Evolutionary conservation across 1,139 yeast species (phyloP), one percentile per base, ranked within the genome.

Genomic region (Saccharomyces hybrid): DNA sequence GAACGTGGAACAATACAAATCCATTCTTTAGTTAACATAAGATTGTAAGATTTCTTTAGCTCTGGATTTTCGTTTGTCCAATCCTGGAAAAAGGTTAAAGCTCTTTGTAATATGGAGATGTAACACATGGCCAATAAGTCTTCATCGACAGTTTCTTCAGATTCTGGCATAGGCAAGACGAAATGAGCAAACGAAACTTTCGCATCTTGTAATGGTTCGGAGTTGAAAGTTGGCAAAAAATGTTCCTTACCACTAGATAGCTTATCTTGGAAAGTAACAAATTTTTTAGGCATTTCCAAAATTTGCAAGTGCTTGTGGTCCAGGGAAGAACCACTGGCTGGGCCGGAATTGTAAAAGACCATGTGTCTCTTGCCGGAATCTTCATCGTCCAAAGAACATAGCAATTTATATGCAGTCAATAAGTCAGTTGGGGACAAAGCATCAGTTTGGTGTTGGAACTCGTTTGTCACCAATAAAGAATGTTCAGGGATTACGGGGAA

Each of bases 281-380:
- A 84, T 34, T 77, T 71, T 11, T 71, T 69, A 2, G 96, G 95
- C 48, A 88, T 73, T 38, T 82, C 78, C 78, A 93, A 75, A 69
- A 91, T 84, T 71, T 93, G 99, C 58, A 91, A 72, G 72, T 93
- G 99, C 64, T 88, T 88, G 72, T 93, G 99, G 51, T 89, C 86
- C 64, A 90, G 93, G 0, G 96, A 88, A 7, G 96, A 96, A 1
- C 99, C 99, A 61, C 95, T 84, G 63, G 83, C 78, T 27, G 82
- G 82, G 3, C 98, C 98, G 66, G 90, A 84, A 69, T 93, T 93
- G 77, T 82, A 93, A 70, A 93, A 91, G 0, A 89, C 93, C 70
- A 91, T 77, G 78, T 79, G 80, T 58, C 78, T 75, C 46, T 67
- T 67, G 74, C 26, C 28, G 29, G 38, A 38, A 8, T 63, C 66